Evolutionary conservation across 768 basidiomycete genomes (phyloP), one percentile per base, ranked within the genome.

Genomic region (Boletales sp.): DNA sequence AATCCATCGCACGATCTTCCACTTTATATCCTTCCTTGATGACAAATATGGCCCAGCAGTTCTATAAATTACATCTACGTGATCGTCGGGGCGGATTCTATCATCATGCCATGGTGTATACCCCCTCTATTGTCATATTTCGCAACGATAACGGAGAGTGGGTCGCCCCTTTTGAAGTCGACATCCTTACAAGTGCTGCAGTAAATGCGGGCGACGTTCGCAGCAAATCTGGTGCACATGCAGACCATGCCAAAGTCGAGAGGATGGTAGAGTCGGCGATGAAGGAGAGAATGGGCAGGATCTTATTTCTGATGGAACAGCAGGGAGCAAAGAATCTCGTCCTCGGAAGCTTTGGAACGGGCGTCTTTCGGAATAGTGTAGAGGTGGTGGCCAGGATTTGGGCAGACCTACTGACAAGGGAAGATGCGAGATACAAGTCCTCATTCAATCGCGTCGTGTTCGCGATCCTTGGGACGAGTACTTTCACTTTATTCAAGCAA

Each of bases 101-200:
- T 63, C 75, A 86, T n/a, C 83, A 90, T 63, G 80, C 86, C 18
- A 88, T 90, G 80, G 73, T 90, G 21, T 87, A 82, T 58, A 84
- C 86, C 12, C 86, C 87, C 1, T 68, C 71, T 31, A 75, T 90
- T 45, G 65, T 74, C 15, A 63, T 87, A 31, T 78, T 90, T 54
- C 80, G 86, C 13, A 75, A 82, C 54, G 86, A 91, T 59, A 63
- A 67, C 13, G 86, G 84, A 35, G 67, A 66, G 12, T 81, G 75
- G 76, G 61, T 74, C 10, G 68, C 74, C 36, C 87, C 87, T 6
- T 69, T 82, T 50, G 70, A 77, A 41, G 74, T 83, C 17, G 84
- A 88, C 54, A 74, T 90, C 14, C 62, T 90, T 46, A 88, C 86
- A 5, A 80, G 83, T 49, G 76, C 88, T 2, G 88, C 88, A 0